A percentile compares a stretch with the other conserved stretches of the same genome.
These are phyloP conservation scores for Fusarium devonianum DNA, from an alignment of 2,329 filamentous ascomycete genomes.

Conservation along the genomic window DNA sequence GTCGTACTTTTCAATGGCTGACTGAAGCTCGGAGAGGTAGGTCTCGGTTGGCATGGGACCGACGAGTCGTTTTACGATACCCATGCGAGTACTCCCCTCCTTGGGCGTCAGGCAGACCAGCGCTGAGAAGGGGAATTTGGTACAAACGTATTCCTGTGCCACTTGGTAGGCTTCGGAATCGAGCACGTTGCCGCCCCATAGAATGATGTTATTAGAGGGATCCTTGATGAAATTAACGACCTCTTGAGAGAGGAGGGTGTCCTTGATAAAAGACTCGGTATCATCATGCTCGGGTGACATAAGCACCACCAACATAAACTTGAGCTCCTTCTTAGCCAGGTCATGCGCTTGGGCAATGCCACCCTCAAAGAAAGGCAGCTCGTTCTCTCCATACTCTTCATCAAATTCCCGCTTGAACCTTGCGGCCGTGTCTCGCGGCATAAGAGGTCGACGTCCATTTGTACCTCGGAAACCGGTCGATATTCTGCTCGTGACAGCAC, in stretches of 20 bases:
- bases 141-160: constrained; percentile 83
- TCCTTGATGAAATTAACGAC: constrained; percentile 78
- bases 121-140: constrained; percentile 90
- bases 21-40: constrained; percentile 78
- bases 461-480: constrained; percentile 64
- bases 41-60: constrained; percentile 74
- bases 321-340: constrained; percentile 85
- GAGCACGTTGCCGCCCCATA: constrained; percentile 93
- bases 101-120: constrained; percentile 87
- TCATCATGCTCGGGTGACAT: constrained; percentile 95
- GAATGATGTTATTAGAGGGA: constrained; percentile 77
- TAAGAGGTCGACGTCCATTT: constrained; percentile 75
- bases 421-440: constrained; percentile 85
- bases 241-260: constrained; percentile 80
- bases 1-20: constrained; percentile 77
- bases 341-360: constrained; percentile 94
- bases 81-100: constrained; percentile 87
- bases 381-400: constrained; percentile 82
- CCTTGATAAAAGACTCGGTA: constrained; percentile 78
- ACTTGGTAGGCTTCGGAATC: constrained; percentile 96
- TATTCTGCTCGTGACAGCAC: constrained; percentile 61
- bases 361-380: constrained; percentile 81
- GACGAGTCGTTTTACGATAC: constrained; percentile 79
- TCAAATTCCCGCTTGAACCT: constrained; percentile 93
- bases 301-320: constrained; percentile 88